Base-by-base conservation (phyloP, 2,329 filamentous ascomycete genomes). In the Mycocentrospora acerina region DNA sequence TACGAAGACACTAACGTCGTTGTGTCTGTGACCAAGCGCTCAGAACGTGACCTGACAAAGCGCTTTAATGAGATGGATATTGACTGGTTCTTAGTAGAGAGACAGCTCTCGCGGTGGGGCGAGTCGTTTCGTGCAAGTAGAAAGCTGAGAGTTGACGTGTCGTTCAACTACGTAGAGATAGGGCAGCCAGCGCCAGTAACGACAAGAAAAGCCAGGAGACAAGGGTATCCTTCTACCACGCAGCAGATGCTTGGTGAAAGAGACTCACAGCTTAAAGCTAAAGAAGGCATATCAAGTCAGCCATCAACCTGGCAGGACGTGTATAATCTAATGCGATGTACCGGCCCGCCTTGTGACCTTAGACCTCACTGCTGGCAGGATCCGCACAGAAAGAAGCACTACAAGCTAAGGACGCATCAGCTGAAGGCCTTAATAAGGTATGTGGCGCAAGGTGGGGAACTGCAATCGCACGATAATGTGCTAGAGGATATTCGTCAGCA, bases 351-450 rank as follows among this genome's bases (percentile, higher is more conserved):
- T 28, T 68, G 52, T 39, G 29, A 57, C 29, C 44, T 49, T 29
- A 53, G 57, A 16, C 54, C 54, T 26, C 50, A 67, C 40, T 68
- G 57, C 50, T 70, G 55, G 64, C 43, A 51, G 27, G 58, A 68
- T 40, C 57, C 59, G 14, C 13, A 48, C 19, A 37, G 51, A 41
- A 49, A 66, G 56, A 58, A 67, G 51, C 59, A 69, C 43, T 59
- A 67, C 32, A 59, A 46, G 37, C 54, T 68, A 1, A 53, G 36
- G 24, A 57, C 49, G 14, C 50, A 55, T 33, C 53, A 66, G 39
- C 42, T 67, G 9, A 64, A 47, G 45, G 45, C 28, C 19, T 50
- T 68, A 36, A 40, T 67, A 22, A 47, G 44, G 27, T 54, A 55
- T 44, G 50, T 59, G 25, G 35, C 60, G 38, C 42, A 55, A 40